Evolutionary conservation across 768 basidiomycete genomes (phyloP), one percentile per base, ranked within the genome.

Genomic region (Serendipita indica): DNA sequence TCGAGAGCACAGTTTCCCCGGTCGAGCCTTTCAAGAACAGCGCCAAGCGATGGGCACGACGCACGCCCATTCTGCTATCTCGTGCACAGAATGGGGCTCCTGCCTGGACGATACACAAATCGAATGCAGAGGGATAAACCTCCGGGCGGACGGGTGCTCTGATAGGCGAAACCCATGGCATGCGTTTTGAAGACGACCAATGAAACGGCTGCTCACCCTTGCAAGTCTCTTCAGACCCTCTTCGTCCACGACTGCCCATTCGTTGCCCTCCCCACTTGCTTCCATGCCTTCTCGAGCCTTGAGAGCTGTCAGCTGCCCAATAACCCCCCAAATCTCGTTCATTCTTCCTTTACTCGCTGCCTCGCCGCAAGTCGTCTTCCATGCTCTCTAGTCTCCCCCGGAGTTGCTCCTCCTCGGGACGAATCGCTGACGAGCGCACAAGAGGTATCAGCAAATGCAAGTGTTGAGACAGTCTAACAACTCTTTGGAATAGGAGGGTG

Each of bases 191-290:
- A 43, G 7, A 43, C 18, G 41, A 43, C 18, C 2, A n/a, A 43
- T 43, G 41, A 43, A n/a, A n/a, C 18, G 7, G n/a, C 18, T 43
- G 22, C 74, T 16, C 60, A 86, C 86, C 77, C 85, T 82, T 2
- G 82, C 74, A 58, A 92, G 81, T 67, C 86, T 81, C 46, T 79
- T 74, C 58, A 92, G 70, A 1, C 89, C 89, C 1, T 89, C 86
- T 65, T 88, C 86, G 67, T 92, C 89, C 2, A 86, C 84, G n/a
- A 90, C 86, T 0, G 81, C 78, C 87, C 87, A 89, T 64, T 82
- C 84, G 5, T 76, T 74, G 14, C 56, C 59, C 3, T 62, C 63
- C 2, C 41, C 60, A 27, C 67, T 68, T 69, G 61, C 76, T 74
- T 60, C 72, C 69, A 46, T 74, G 76, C 39, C 74, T 69, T 64